Evolutionary conservation across 345 rosid genomes (phyloP), one percentile per base, ranked within the genome.

Genomic region (Populus ilicifolia): DNA sequence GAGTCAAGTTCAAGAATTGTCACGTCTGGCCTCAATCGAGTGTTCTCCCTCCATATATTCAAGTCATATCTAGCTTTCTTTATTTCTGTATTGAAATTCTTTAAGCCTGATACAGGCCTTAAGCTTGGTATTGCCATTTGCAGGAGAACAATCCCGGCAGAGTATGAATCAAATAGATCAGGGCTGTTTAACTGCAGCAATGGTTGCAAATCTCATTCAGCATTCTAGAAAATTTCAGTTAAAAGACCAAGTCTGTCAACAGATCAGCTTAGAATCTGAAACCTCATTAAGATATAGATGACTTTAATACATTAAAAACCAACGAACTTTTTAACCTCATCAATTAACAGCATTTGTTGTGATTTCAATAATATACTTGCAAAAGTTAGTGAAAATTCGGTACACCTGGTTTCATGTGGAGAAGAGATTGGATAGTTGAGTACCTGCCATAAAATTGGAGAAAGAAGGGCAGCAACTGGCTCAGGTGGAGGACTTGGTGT

Each of bases 371-470:
- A 46, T 36, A 6, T 20, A 63, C 41, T 16, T 20, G 25, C 64
- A n/a, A 41, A 21, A 35, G 27, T 8, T 11, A 50, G 38, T 50
- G 35, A 50, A 39, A 46, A 71, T 14, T 44, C 7, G 46, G 29
- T 52, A 50, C 29, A 59, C 17, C 20, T 44, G 35, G 8, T 61
- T 48, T 59, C 48, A 44, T 48, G 8, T 20, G 14, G 9, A 77
- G 46, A 35, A 10, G 38, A n/a, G 46, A 56, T 30, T 16, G 16
- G 43, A 68, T 70, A 8, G 61, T 76, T 9, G 54, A 9, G 39
- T 77, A 90, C 98, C 97, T 91, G 99, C 99, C 98, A 93, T 6
- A 92, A 70, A 79, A 95, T 84, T 2, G 99, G 99, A 71, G 98
- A 95, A 73, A 95, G 87, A 46, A 95, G 83, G 50, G 99, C 97